Evolutionary conservation across 352 stramenopile genomes (phyloP).

Genomic region (Phytophthora citrophthora): DNA sequence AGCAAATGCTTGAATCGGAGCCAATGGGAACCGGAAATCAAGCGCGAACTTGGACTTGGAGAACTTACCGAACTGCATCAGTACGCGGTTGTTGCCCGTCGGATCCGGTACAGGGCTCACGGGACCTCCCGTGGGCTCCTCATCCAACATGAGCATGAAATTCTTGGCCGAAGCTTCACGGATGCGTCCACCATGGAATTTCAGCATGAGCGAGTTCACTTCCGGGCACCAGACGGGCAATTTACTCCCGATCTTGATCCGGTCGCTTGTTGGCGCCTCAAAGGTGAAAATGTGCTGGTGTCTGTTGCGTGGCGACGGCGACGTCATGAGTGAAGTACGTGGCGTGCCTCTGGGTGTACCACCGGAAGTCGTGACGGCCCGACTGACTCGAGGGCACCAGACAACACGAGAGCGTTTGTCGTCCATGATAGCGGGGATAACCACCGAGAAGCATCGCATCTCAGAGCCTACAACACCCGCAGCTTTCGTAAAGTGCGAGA

Average conservation of each 20-base stretch:
- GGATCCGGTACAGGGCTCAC: conserved; percentile 34
- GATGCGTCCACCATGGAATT: conserved; percentile 89
- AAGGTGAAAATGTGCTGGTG: conserved; percentile 81
- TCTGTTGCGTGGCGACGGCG: conserved; percentile 71
- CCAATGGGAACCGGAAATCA: conserved; percentile 88
- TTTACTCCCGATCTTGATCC: conserved; percentile 86
- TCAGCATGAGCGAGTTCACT: conserved; percentile 89
- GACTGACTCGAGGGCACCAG: conserved; percentile 83
- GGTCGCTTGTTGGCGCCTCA: conserved; percentile 69
- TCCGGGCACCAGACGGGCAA: conserved; percentile 87
- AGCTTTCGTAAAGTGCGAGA: conserved; percentile 85
- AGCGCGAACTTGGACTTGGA: conserved; percentile 88
- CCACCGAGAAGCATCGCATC: conserved; percentile 83
- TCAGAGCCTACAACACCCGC: conserved; percentile 77
- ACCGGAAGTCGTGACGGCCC: conserved; percentile 57
- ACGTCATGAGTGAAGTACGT: conserved; percentile 65
- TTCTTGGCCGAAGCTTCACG: conserved; percentile 90
- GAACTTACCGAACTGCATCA: conserved; percentile 92
- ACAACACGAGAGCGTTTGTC: conserved; percentile 81
- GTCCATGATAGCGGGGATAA: conserved; percentile 85
- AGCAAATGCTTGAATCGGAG: conserved; percentile 86
- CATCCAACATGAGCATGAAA: conserved; percentile 89
- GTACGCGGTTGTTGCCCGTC: conserved; percentile 56
- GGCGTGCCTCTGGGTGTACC: conserved; percentile 68
- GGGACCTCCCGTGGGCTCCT: conserved; percentile 45